Percentiles rank a stretch among this genome's conserved stretches.
These are phyloP conservation scores for Phylloporus rhodoxanthus DNA, from an alignment of 768 basidiomycete species.

Conservation along the genomic window DNA sequence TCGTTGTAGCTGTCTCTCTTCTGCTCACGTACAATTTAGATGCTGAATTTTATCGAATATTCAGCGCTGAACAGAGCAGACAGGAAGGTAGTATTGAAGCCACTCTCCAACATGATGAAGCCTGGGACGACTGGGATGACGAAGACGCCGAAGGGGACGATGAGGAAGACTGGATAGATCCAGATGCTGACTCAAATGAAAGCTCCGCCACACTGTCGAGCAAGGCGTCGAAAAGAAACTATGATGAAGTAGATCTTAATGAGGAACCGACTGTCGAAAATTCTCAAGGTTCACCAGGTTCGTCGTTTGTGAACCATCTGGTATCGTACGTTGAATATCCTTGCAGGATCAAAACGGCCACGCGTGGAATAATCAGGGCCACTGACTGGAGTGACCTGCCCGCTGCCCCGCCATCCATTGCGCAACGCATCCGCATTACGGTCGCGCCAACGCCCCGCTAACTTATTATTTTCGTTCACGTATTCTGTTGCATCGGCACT, in stretches of 20 bases:
- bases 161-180: slow-evolving; percentile 41
- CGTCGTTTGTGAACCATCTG: not conserved
- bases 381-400: not conserved
- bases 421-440: not conserved
- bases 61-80: slow-evolving; percentile 11
- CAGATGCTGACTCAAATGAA: slow-evolving; percentile 44
- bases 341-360: slow-evolving; percentile 40
- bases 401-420: not conserved
- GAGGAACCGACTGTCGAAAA: slow-evolving; percentile 35
- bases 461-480: slow-evolving; percentile 23
- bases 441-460: slow-evolving; percentile 14
- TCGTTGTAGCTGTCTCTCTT: not conserved
- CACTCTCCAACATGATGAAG: slow-evolving; percentile 10
- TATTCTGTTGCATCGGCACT: slow-evolving; percentile 7
- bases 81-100: slow-evolving; percentile 17
- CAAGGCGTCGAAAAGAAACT: slow-evolving; percentile 43
- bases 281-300: slow-evolving; percentile 44
- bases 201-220: slow-evolving; percentile 55
- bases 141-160: slow-evolving; percentile 43
- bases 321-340: not conserved
- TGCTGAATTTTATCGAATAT: slow-evolving; percentile 25
- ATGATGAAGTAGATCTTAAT: slow-evolving; percentile 42
- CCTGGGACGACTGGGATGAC: slow-evolving; percentile 31
- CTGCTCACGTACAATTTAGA: slow-evolving; percentile 13
- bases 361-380: slow-evolving; percentile 32